phyloP scores from a whole-genome alignment of 2,329 filamentous ascomycete species.

The Basipetospora chlamydospora region DNA sequence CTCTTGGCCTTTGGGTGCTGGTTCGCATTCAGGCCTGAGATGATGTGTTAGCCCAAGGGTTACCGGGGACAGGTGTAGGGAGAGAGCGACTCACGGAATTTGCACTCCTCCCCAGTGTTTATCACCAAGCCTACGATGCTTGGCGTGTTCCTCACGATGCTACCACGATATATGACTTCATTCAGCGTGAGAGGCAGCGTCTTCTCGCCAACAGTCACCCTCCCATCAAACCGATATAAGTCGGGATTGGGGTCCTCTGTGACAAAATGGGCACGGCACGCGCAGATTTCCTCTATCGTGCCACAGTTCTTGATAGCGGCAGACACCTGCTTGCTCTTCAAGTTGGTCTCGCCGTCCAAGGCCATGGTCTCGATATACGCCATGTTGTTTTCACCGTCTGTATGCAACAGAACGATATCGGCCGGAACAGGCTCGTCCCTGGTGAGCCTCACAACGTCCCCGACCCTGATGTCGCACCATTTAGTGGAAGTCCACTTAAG shows the following conservation, averaged over 20 bases:
- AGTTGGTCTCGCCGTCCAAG: conserved; percentile 67
- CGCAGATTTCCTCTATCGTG: conserved; percentile 36
- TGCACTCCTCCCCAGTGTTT: conserved; percentile 83
- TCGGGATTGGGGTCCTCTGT: conserved; percentile 67
- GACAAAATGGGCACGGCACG: conserved; percentile 47
- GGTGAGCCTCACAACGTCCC: conserved; percentile 31
- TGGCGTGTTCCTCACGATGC: conserved; percentile 67
- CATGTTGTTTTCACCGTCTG: conserved; percentile 60
- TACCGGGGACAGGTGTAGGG: background rate
- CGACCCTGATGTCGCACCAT: conserved; percentile 34
- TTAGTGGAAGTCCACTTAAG: conserved; percentile 34
- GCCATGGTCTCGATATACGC: conserved; percentile 82
- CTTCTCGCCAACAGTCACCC: conserved; percentile 41
- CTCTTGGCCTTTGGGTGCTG: conserved; percentile 77
- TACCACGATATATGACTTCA: conserved; percentile 77
- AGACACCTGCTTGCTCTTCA: conserved; percentile 61
- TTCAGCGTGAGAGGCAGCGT: conserved; percentile 59
- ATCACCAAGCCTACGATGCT: conserved; percentile 64
- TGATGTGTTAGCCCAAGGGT: background rate
- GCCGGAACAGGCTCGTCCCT: conserved; percentile 73
- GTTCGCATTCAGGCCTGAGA: conserved; percentile 60
- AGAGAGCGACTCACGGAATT: conserved; percentile 43
- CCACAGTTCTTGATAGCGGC: conserved; percentile 44
- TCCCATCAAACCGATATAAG: conserved; percentile 63
- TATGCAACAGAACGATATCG: conserved; percentile 66